A percentile compares a stretch with the other conserved stretches of the same genome.
These are phyloP conservation scores for Sporormia fimetaria DNA, from an alignment of 495 filamentous ascomycete genomes.

Conservation along the genomic window DNA sequence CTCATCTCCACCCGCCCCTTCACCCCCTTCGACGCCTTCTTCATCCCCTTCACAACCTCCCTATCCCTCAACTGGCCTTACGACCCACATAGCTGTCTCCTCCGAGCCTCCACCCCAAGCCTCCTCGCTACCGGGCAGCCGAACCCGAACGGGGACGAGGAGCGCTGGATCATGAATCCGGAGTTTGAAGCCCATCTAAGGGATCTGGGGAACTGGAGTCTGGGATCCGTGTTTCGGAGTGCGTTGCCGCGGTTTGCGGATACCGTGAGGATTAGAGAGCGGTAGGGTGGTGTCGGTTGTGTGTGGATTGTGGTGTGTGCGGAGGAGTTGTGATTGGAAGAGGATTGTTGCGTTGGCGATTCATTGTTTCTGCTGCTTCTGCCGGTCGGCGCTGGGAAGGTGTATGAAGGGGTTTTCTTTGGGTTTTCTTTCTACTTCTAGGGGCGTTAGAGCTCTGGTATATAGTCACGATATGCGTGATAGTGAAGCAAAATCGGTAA, in stretches of 20 bases:
- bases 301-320: no score
- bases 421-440: no score
- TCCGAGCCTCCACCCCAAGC: conserved; percentile 15
- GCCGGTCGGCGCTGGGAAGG: no score
- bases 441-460: no score
- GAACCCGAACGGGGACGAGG: conserved; percentile 32
- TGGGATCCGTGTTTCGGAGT: conserved; percentile 57
- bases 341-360: no score
- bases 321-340: no score
- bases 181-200: conserved; percentile 66
- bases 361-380: no score
- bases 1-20: conserved; percentile 40
- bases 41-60: conserved; percentile 64
- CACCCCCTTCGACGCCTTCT: conserved; percentile 61
- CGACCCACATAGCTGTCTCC: conserved; percentile 36
- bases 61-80: conserved; percentile 69
- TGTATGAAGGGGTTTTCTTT: no score
- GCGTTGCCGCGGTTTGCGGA: conserved; percentile 51
- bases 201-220: conserved; percentile 59
- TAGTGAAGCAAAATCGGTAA: no score
- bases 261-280: conserved; percentile 38
- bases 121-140: conserved; percentile 25
- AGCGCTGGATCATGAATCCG: conserved; percentile 62
- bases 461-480: no score
- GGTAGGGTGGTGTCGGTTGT: not conserved